Evolutionary conservation across 257 asterid genomes (phyloP).

Genomic region (Solanum bulbocastanum): DNA sequence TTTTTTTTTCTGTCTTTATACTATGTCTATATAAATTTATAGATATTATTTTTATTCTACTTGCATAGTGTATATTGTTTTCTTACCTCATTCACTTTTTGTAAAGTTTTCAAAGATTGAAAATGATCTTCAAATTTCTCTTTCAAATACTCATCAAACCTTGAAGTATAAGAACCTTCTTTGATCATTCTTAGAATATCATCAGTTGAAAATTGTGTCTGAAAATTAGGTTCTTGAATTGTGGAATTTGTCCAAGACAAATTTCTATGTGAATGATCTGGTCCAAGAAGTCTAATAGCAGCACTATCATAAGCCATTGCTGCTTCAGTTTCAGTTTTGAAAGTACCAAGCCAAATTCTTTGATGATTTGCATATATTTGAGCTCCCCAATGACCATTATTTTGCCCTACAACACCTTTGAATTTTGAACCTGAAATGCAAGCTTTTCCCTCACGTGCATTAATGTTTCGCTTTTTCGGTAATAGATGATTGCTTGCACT

Average conservation of each 20-base stretch:
- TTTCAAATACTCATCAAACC: conserved; percentile 25
- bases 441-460: conserved; percentile 4
- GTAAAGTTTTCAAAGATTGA: neutral
- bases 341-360: conserved; percentile 67
- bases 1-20: neutral
- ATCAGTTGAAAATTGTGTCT: conserved; percentile 31
- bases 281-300: conserved; percentile 31
- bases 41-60: neutral
- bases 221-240: conserved; percentile 33
- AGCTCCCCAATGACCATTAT: conserved; percentile 81
- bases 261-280: conserved; percentile 27
- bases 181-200: conserved; percentile 47
- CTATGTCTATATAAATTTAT: neutral
- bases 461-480: conserved; percentile 3
- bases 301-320: conserved; percentile 77
- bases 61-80: neutral
- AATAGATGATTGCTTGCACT: conserved; percentile 2
- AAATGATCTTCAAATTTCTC: conserved; percentile 1
- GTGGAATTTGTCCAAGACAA: conserved; percentile 38
- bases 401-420: conserved; percentile 69
- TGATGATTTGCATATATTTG: conserved; percentile 53
- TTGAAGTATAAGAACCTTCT: conserved; percentile 47
- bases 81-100: neutral
- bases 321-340: conserved; percentile 49
- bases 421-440: conserved; percentile 18